These are phyloP conservation scores for Leucosporidium creatinivorum DNA, from an alignment of 768 basidiomycete genomes.

Conservation along the genomic window DNA sequence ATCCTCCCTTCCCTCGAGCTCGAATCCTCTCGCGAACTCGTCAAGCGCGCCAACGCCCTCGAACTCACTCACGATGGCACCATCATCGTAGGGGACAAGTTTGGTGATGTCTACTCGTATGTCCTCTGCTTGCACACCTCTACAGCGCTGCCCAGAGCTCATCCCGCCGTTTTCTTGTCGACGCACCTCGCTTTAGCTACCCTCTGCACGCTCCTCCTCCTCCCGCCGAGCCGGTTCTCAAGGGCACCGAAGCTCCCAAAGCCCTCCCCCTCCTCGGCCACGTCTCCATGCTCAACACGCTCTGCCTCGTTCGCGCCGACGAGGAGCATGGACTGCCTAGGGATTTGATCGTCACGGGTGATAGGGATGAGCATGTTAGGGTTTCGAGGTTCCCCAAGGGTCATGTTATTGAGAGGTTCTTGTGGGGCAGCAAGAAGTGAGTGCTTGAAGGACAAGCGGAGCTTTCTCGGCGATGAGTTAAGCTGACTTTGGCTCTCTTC, in stretches of 20 bases:
- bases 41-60: conserved; percentile 71
- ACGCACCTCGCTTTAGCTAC: conserved; percentile 7
- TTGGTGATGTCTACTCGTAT: conserved; percentile 84
- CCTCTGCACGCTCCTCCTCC: conserved; percentile 7
- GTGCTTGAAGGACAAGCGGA: conserved; percentile 30
- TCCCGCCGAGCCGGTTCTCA: neutral
- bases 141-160: neutral
- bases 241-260: conserved; percentile 39
- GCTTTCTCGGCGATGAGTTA: neutral
- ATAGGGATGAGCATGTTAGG: conserved; percentile 91
- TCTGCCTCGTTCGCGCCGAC: conserved; percentile 58
- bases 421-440: conserved; percentile 75
- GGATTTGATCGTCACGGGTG: conserved; percentile 73
- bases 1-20: conserved; percentile 53
- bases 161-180: conserved; percentile 2
- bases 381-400: conserved; percentile 84
- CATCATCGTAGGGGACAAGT: conserved; percentile 84
- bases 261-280: conserved; percentile 76
- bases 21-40: conserved; percentile 61
- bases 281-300: conserved; percentile 70
- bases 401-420: conserved; percentile 75
- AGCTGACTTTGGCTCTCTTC: neutral
- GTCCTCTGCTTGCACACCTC: conserved; percentile 33
- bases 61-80: conserved; percentile 56
- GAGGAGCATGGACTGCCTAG: neutral